Evolutionary conservation across 2,329 filamentous ascomycete genomes (phyloP), one percentile per base, ranked within the genome.

Genomic region (Xylaria arbuscula): DNA sequence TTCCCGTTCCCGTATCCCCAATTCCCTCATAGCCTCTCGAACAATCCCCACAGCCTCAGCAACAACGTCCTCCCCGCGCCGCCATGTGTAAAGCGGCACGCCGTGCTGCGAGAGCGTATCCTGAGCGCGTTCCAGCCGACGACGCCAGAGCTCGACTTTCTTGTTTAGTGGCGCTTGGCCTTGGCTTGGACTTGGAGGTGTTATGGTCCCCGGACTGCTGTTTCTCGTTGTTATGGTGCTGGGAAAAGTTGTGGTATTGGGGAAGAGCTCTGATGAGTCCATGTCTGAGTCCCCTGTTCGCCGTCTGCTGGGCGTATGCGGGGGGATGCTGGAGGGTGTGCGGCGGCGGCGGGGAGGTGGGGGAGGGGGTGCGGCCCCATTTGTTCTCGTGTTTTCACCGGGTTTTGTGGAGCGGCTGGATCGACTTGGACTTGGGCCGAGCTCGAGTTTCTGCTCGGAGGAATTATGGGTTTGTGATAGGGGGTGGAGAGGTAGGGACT

Each of bases 1-100:
- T 15, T 42, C 13, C 17, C 15, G 17, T n/a, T 34, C 28, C 9
- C 28, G 28, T n/a, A 55, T 22, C 15, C 69, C 79, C 78, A 86
- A 80, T 42, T 84, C 81, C 65, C 75, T 79, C 75, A 88, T 74
- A 36, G 85, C 85, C 68, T 85, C 82, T 77, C 85, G 85, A 3
- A 93, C 87, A 66, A 94, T 85, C 15, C 84, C 87, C 62, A 89
- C 83, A 2, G 91, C 89, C 78, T 92, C 90, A 0, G 83, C 83
- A 64, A 88, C 83, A 8, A 93, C 90, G 81, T 96, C 93, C 34
- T 85, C 83, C 0, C 93, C 93, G 11, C 86, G 86, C 50, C 91
- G 85, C 93, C 93, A 96, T 22, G 87, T 93, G 70, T 92, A 88
- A 42, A 96, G 77, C 71, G 86, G 81, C 0, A 96, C 90, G 3